A percentile compares a stretch with the other conserved stretches of the same genome.
phyloP scores from a whole-genome alignment of 352 stramenopile species.

The Phytopythium helicoides region DNA sequence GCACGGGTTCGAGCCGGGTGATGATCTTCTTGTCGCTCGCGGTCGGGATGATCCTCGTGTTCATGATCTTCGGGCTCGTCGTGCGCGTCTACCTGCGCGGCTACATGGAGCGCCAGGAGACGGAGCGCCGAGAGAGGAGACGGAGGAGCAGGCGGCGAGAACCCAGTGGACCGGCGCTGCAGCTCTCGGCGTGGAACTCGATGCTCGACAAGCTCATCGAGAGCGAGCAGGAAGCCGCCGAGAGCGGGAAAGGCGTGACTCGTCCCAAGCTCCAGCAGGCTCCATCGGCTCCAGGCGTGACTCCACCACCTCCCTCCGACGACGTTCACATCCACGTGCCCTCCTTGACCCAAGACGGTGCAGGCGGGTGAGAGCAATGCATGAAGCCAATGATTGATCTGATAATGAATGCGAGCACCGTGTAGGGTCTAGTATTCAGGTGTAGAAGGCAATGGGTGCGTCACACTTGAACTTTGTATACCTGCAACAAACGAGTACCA shows the following conservation, averaged over 20 bases:
- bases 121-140: neutral
- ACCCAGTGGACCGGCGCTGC: slow-evolving; percentile 15
- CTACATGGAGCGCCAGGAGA: neutral
- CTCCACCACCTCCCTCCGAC: too few species aligned
- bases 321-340: too few species aligned
- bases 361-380: too few species aligned
- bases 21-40: slow-evolving; percentile 21
- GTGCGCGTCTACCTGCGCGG: slow-evolving; percentile 5
- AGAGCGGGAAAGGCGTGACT: neutral
- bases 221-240: slow-evolving; percentile 4
- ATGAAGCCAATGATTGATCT: too few species aligned
- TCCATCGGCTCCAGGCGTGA: neutral
- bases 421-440: too few species aligned
- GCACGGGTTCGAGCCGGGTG: slow-evolving; percentile 15
- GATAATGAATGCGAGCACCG: too few species aligned
- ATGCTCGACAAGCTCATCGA: slow-evolving; percentile 38
- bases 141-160: neutral
- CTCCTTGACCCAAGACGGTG: too few species aligned
- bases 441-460: neutral
- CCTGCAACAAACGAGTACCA: too few species aligned
- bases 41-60: slow-evolving; percentile 22
- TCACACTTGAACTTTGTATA: neutral
- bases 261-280: neutral
- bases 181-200: slow-evolving; percentile 26
- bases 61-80: slow-evolving; percentile 15